Conservation (phyloP, 2,329 filamentous ascomycete genomes). For the Beauveria brongniartii region DNA sequence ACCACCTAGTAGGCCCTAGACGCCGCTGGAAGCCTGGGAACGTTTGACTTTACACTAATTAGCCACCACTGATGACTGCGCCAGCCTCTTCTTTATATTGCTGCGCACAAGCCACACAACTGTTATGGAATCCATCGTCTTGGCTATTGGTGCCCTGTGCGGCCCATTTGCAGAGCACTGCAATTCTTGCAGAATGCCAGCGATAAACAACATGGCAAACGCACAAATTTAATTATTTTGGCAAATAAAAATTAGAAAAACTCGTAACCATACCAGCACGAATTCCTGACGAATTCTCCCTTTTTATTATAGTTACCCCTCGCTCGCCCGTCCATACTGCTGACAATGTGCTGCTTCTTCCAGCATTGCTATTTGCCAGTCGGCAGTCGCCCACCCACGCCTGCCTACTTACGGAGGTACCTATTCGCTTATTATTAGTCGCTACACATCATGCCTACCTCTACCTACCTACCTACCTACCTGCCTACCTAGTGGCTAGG, state of each 20-base stretch:
- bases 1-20: neutral
- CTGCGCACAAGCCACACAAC: neutral
- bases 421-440: neutral
- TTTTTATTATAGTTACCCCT: neutral
- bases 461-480: neutral
- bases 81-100: neutral
- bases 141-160: neutral
- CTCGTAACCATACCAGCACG: neutral
- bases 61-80: neutral
- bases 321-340: neutral
- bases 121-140: neutral
- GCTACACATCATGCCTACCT: neutral
- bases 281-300: neutral
- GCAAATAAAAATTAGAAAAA: neutral
- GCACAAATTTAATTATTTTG: too few species aligned
- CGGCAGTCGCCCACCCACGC: neutral
- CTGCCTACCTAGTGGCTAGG: neutral
- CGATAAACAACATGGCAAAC: too few species aligned
- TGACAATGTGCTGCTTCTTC: neutral
- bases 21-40: neutral
- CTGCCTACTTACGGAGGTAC: too few species aligned
- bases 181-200: too few species aligned
- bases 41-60: neutral
- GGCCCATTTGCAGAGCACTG: too few species aligned
- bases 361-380: slow-evolving; percentile 2